phyloP scores from a whole-genome alignment of 257 asterid genomes.

The Solanum sitiens region DNA sequence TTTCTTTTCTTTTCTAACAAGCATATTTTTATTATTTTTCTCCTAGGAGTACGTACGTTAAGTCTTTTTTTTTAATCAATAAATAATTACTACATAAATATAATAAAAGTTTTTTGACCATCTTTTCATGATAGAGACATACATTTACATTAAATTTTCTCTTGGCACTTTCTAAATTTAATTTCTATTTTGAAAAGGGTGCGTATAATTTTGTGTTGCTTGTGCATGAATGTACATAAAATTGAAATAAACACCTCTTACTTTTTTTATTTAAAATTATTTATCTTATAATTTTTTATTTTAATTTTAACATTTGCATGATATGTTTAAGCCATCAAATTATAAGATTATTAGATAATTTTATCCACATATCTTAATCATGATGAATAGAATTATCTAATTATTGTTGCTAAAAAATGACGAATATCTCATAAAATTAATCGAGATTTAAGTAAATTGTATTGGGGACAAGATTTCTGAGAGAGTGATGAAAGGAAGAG shows the following conservation, averaged over 20 bases:
- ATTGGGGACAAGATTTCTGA: constrained; percentile 26
- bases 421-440: too few relatives aligned
- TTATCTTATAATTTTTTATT: not conserved
- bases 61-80: not conserved
- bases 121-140: not conserved
- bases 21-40: not conserved
- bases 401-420: fast-evolving
- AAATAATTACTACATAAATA: not conserved
- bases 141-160: not conserved
- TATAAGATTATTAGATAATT: too few relatives aligned
- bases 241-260: not conserved
- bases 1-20: not conserved
- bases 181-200: not conserved
- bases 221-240: constrained; percentile 34
- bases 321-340: too few relatives aligned
- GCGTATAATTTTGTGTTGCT: constrained; percentile 5
- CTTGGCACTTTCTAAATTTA: not conserved
- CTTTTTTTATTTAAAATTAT: too few relatives aligned
- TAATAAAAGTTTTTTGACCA: not conserved
- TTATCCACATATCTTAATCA: fast-evolving
- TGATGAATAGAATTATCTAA: too few relatives aligned
- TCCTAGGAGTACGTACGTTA: not conserved
- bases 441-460: not conserved
- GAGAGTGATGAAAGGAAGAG: constrained; percentile 25
- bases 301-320: not conserved